These are phyloP conservation scores for Naganishia friedmannii DNA, from an alignment of 768 basidiomycete species.

Conservation along the genomic window DNA sequence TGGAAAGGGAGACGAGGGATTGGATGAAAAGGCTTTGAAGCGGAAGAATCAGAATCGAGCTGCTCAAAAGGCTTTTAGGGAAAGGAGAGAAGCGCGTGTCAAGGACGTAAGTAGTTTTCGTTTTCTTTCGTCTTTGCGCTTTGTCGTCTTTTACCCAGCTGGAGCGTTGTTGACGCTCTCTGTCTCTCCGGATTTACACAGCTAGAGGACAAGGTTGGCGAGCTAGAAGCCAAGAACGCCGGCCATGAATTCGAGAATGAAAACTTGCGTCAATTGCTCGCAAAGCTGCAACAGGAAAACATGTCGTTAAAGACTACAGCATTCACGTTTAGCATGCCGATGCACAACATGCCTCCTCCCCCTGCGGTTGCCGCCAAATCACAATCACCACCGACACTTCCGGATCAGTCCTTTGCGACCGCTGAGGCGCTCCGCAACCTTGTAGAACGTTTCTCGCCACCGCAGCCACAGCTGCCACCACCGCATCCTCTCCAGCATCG, in stretches of 20 bases:
- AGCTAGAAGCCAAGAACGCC: constrained; percentile 77
- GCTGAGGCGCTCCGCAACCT: too few species aligned
- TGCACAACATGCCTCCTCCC: constrained; percentile 35
- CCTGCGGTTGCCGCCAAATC: not conserved
- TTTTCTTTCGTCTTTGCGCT: too few species aligned
- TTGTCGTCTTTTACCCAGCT: too few species aligned
- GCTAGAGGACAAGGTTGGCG: constrained; percentile 87
- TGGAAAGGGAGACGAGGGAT: constrained; percentile 20
- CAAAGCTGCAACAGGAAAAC: constrained; percentile 83
- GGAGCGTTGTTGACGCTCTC: too few species aligned
- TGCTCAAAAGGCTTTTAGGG: constrained; percentile 94
- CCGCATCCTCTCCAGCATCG: constrained; percentile 15
- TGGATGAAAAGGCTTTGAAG: constrained; percentile 54
- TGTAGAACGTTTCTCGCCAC: not conserved
- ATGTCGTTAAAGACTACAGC: constrained; percentile 71
- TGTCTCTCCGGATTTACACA: too few species aligned
- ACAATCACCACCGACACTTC: not conserved
- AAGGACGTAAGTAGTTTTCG: constrained; percentile 69
- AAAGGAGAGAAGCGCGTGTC: constrained; percentile 95
- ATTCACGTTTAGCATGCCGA: constrained; percentile 80
- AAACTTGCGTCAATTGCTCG: constrained; percentile 79
- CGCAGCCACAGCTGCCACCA: not conserved
- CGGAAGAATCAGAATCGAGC: constrained; percentile 97
- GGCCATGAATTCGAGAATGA: constrained; percentile 73
- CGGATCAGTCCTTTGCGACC: too few species aligned